Evolutionary conservation across 352 stramenopile genomes (phyloP).

Genomic region (Phytophthora sp.): DNA sequence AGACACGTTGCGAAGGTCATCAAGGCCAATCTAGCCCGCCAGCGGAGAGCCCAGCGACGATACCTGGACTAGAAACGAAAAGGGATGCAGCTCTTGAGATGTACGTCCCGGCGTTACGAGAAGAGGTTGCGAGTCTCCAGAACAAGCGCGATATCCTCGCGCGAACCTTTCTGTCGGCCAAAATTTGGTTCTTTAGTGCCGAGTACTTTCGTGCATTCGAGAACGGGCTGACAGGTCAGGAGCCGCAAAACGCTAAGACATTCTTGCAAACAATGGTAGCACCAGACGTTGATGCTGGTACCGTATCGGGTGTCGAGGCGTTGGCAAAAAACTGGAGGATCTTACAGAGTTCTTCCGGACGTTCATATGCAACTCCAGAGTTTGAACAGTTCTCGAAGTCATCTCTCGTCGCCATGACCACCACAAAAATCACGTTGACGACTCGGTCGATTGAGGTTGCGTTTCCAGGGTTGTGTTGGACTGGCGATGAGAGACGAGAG

Average conservation of each 20-base stretch:
- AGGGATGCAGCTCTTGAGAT: not conserved
- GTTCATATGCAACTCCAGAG: not conserved
- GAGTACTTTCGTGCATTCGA: too few species aligned
- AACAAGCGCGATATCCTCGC: too few species aligned
- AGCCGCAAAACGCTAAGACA: not conserved
- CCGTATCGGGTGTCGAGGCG: not conserved
- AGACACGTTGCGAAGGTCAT: not conserved
- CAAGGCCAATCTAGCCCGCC: not conserved
- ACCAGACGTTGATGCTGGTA: not conserved
- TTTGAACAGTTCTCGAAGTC: not conserved
- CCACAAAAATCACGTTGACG: not conserved
- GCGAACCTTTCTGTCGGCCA: too few species aligned
- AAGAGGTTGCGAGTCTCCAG: too few species aligned
- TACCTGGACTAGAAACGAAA: not conserved
- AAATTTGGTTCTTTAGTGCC: too few species aligned
- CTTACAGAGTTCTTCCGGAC: not conserved
- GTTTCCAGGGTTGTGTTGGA: not conserved
- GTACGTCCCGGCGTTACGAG: not conserved
- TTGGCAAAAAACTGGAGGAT: not conserved
- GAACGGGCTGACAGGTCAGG: too few species aligned
- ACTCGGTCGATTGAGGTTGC: not conserved
- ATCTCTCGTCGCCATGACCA: not conserved
- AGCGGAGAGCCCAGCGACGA: not conserved
- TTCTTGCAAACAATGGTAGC: not conserved
- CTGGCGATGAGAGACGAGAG: not conserved